Percentiles rank a stretch among this genome's conserved stretches.
Conservation (phyloP, 495 filamentous ascomycete species). For the Amorphotheca resinae region DNA sequence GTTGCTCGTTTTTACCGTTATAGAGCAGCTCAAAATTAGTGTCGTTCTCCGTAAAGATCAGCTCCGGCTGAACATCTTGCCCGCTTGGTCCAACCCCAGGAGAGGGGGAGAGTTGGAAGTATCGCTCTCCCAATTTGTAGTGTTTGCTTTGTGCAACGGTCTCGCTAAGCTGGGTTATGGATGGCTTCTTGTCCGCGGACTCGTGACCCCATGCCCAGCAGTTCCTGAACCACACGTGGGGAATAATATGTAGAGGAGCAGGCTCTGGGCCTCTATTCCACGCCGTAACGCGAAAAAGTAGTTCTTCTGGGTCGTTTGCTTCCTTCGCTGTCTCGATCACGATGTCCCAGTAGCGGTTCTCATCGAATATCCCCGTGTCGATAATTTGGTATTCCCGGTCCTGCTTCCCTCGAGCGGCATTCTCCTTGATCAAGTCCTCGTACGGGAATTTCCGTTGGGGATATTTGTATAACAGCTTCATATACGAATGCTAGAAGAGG, state of each 20-base stretch:
- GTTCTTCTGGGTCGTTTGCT: constrained; percentile 72
- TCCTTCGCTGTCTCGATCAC: constrained; percentile 96
- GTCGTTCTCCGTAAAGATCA: constrained; percentile 93
- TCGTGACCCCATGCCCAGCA: constrained; percentile 90
- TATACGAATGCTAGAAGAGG: constrained; percentile 71
- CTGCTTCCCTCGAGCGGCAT: constrained; percentile 55
- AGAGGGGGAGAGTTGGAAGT: constrained; percentile 76
- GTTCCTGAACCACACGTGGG: constrained; percentile 94
- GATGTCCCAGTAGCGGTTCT: constrained; percentile 92
- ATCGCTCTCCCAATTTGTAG: constrained; percentile 65
- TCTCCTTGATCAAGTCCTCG: constrained; percentile 71
- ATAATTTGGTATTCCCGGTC: constrained; percentile 86
- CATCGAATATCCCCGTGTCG: constrained; percentile 85
- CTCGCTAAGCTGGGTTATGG: constrained; percentile 48
- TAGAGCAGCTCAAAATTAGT: constrained; percentile 74
- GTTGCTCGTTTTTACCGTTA: constrained; percentile 58
- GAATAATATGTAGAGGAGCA: constrained; percentile 83
- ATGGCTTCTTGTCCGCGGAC: constrained; percentile 57
- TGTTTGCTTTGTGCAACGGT: constrained; percentile 64
- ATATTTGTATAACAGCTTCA: constrained; percentile 98
- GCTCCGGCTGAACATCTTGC: constrained; percentile 66
- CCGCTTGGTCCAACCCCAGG: constrained; percentile 67
- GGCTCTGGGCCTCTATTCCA: constrained; percentile 91
- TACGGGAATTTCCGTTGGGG: constrained; percentile 88
- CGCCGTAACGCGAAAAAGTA: constrained; percentile 88